Evolutionary conservation across 148 eudicot genomes (phyloP), one percentile per base, ranked within the genome.

Genomic region (Euryodendron excelsum): DNA sequence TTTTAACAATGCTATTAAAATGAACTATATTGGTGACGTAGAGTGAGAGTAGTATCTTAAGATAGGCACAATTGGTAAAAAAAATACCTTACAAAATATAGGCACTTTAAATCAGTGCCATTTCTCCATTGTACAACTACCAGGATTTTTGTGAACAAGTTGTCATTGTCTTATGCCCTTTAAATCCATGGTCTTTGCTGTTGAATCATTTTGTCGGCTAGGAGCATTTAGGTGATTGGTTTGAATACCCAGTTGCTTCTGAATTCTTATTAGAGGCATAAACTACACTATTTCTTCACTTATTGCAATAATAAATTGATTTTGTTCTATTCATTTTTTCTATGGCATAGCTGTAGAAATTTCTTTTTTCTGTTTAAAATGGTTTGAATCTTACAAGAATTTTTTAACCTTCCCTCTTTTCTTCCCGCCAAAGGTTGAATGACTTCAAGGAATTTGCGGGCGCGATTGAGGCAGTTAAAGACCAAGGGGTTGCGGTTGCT

Each of bases 401-500:
- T 30, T 20, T 17, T 11, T 33, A 1, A 36, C 41, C 4, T 28
- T 9, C 3, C 39, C 15, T 5, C 17, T 11, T 3, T 27, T 21
- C 36, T 13, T 59, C 52, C 7, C 56, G 33, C 7, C n/a, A 21
- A 44, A 96, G 99, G 61, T 80, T 96, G 82, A 81, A 72, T 55
- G 94, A 96, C 84, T 96, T 96, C 89, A 92, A 88, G 87, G 95
- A 96, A 81, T 96, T 96, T 81, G 95, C 90, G 8, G 91, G 87
- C 30, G 90, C 86, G 27, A 77, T 96, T 47, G 95, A 93, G 75
- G 87, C 85, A 10, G 95, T 96, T 18, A 96, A 96, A 83, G 89
- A 87, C 77, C 89, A 80, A 80, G 99, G 99, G 47, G 84, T 92
- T 21, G 90, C 89, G 81, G 99, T 93, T 20, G 91, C 94, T 33